These are phyloP conservation scores for Chlorella variabilis DNA, from an alignment of 163 green algal species.

Conservation along the genomic window DNA sequence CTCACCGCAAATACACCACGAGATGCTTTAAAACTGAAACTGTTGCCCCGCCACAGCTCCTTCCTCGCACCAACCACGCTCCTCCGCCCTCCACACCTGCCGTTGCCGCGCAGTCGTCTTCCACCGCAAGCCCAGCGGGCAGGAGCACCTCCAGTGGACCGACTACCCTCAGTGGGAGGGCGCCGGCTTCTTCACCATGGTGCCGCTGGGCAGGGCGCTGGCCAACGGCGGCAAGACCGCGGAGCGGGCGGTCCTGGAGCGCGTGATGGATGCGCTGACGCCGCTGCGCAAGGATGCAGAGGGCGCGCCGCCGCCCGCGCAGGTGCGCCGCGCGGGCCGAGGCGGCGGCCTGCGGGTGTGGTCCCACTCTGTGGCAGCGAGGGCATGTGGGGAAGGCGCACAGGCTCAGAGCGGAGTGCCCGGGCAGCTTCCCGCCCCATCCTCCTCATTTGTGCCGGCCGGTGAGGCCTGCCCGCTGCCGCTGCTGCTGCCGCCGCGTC, in stretches of 20 bases:
- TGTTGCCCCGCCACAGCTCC: not conserved
- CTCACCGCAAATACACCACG: no score
- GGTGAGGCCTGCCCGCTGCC: no score
- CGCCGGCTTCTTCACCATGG: constrained; percentile 8
- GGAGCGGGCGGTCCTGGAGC: constrained; percentile 18
- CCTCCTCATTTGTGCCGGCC: no score
- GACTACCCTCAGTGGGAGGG: not conserved
- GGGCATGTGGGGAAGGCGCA: not conserved
- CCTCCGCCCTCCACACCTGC: not conserved
- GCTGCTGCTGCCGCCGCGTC: not conserved
- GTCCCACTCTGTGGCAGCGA: not conserved
- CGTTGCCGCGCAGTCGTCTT: not conserved
- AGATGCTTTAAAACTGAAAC: not conserved
- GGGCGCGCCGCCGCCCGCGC: not conserved
- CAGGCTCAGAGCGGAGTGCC: no score
- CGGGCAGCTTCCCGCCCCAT: no score
- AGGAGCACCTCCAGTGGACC: not conserved
- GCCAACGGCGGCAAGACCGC: constrained; percentile 20
- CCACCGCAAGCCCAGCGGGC: not conserved
- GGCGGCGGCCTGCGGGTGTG: no score
- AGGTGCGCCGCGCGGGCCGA: not conserved
- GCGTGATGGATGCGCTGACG: constrained; percentile 11
- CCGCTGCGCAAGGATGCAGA: constrained; percentile 15
- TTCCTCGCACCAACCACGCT: not conserved
- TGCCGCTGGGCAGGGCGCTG: constrained; percentile 1